These are phyloP conservation scores for Gamsiella multidivaricata DNA, from an alignment of 192 early-diverging fungal species.

Conservation along the genomic window DNA sequence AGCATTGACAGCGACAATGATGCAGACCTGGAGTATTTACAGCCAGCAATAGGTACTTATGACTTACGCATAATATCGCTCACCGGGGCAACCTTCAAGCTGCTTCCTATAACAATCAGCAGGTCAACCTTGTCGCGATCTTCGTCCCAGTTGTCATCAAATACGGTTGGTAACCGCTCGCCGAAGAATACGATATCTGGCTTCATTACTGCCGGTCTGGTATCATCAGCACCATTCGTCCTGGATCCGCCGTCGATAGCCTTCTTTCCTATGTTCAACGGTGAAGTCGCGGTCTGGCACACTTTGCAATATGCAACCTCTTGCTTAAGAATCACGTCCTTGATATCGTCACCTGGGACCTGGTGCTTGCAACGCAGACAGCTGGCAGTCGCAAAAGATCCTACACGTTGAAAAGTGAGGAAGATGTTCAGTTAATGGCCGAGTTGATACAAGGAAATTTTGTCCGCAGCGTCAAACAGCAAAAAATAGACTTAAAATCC, in stretches of 20 bases:
- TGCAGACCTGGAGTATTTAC: too few species aligned
- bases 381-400: conserved; percentile 93
- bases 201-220: conserved; percentile 78
- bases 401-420: conserved; percentile 42
- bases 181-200: conserved; percentile 99
- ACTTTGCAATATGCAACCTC: conserved; percentile 80
- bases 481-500: background rate
- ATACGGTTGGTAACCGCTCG: conserved; percentile 86
- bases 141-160: conserved; percentile 74
- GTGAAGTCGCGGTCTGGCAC: conserved; percentile 57
- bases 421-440: background rate
- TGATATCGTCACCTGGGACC: conserved; percentile 81
- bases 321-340: conserved; percentile 81
- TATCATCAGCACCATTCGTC: conserved; percentile 24
- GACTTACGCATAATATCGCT: conserved; percentile 85
- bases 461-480: background rate
- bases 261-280: background rate
- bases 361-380: conserved; percentile 88
- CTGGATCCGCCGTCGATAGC: background rate
- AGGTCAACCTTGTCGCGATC: conserved; percentile 88
- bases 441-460: background rate
- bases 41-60: too few species aligned
- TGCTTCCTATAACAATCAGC: conserved; percentile 95
- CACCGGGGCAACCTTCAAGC: conserved; percentile 95
- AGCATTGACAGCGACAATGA: background rate